phyloP scores from a whole-genome alignment of 179 eudicot genomes.

The Silene coronaria region DNA sequence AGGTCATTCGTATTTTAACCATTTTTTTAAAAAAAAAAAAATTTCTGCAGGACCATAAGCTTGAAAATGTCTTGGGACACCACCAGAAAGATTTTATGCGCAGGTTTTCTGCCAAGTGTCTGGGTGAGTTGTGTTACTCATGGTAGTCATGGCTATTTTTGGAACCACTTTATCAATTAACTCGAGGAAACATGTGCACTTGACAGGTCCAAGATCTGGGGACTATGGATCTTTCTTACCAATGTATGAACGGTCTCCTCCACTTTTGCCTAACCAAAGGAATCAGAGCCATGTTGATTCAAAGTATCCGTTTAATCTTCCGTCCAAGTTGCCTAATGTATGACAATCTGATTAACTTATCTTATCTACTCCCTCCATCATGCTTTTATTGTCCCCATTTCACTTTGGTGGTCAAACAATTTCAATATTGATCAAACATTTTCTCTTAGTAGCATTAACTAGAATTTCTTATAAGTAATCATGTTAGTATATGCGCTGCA shows the following conservation, averaged over 20 bases:
- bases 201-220: conserved; percentile 38
- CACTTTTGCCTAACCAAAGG: conserved; percentile 17
- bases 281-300: conserved; percentile 18
- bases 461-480: neutral
- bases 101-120: conserved; percentile 26
- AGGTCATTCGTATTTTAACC: conserved; percentile 1
- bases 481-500: neutral
- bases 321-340: conserved; percentile 23
- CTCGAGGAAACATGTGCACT: conserved; percentile 3
- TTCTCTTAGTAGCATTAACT: neutral
- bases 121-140: conserved; percentile 28
- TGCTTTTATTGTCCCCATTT: neutral
- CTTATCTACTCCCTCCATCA: neutral
- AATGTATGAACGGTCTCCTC: conserved; percentile 35
- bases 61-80: conserved; percentile 34
- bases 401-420: neutral
- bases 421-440: too few relatives aligned
- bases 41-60: conserved; percentile 30
- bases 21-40: neutral
- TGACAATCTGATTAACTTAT: conserved; percentile 1
- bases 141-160: neutral
- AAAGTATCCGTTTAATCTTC: conserved; percentile 25
- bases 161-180: conserved; percentile 3
- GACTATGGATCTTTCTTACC: conserved; percentile 48
- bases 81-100: conserved; percentile 36